These are phyloP conservation scores for Naegleria lovaniensis DNA, from an alignment of 208 protist species.

Conservation along the genomic window DNA sequence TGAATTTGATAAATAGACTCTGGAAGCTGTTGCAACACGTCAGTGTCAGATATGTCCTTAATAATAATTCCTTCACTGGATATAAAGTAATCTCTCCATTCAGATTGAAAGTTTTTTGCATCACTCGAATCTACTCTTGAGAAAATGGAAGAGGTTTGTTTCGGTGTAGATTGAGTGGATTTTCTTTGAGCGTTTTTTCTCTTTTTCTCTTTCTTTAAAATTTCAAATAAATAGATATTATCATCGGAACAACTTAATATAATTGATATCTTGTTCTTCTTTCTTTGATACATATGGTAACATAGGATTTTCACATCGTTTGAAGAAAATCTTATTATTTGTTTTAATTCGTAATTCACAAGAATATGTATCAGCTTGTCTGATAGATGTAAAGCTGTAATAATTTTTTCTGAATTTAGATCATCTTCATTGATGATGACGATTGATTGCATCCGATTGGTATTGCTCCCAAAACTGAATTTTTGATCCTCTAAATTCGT, in stretches of 20 bases:
- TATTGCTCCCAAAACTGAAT: no score
- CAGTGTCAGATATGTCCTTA: not conserved
- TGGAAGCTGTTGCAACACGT: not conserved
- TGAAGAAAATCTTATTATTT: not conserved
- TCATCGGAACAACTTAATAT: not conserved
- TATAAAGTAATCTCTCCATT: not conserved
- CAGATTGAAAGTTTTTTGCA: not conserved
- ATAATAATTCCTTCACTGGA: not conserved
- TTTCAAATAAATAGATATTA: not conserved
- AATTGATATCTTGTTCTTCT: not conserved
- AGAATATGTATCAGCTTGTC: not conserved
- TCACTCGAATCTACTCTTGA: not conserved
- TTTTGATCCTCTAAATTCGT: no score
- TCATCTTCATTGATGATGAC: not conserved
- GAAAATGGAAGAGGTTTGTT: not conserved
- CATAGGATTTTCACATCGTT: not conserved
- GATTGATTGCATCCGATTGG: not conserved
- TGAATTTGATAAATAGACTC: not conserved
- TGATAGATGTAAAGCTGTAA: not conserved
- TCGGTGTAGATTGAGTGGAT: not conserved
- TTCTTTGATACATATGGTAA: not conserved
- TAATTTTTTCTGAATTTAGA: not conserved
- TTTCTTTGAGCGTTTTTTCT: not conserved
- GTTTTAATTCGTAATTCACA: not conserved
- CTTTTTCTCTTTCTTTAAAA: conserved; percentile 8